Evolutionary conservation across 2,329 filamentous ascomycete genomes (phyloP).

Genomic region (Pseudopithomyces maydicus): DNA sequence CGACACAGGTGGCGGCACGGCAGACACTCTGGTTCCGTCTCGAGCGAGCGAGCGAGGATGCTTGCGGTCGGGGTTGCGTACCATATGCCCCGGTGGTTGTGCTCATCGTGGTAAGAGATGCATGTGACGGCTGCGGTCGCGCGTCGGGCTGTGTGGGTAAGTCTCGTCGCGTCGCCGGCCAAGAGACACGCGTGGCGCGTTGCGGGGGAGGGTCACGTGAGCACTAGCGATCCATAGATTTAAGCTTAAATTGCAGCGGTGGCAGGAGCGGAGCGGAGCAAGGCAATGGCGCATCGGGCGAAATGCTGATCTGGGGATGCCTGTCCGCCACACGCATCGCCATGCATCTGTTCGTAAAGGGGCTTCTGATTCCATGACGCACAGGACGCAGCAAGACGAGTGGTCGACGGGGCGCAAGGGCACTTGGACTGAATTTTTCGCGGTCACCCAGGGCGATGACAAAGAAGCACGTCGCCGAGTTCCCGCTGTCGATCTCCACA

Average conservation of each 20-base stretch:
- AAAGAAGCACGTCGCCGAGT: not conserved
- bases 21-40: too few relatives aligned
- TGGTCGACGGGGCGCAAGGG: too few relatives aligned
- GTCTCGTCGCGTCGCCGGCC: slow-evolving; percentile 6
- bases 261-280: not conserved
- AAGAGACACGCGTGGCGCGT: slow-evolving; percentile 2
- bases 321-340: not conserved
- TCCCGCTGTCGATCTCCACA: slow-evolving; percentile 7
- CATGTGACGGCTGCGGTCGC: slow-evolving; percentile 21
- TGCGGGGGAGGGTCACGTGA: slow-evolving; percentile 16
- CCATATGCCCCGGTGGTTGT: slow-evolving; percentile 34
- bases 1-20: not conserved
- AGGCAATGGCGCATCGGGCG: not conserved
- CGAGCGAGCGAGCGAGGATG: too few relatives aligned
- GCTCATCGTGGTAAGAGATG: slow-evolving; percentile 27
- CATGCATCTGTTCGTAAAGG: too few relatives aligned
- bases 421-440: slow-evolving; percentile 1
- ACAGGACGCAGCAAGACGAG: not conserved
- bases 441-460: not conserved
- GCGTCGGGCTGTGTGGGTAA: slow-evolving; percentile 7
- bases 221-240: not conserved
- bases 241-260: slow-evolving; percentile 2
- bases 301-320: slow-evolving; percentile 17
- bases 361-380: not conserved
- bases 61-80: too few relatives aligned